Evolutionary conservation across 768 basidiomycete genomes (phyloP), one percentile per base, ranked within the genome.

Genomic region (Sistotremastrum suecicum): DNA sequence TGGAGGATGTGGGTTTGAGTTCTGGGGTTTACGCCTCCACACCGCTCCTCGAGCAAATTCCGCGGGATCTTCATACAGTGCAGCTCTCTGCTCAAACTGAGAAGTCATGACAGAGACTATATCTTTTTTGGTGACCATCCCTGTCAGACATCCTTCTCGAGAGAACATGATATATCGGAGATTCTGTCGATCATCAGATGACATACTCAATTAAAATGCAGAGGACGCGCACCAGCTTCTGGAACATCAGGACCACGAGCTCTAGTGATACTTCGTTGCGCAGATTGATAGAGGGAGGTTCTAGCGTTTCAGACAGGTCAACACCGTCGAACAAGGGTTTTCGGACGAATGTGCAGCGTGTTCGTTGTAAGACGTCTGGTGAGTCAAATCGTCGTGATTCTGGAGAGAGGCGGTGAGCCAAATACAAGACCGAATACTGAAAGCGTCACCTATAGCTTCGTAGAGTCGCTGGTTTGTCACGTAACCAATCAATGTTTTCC

Each of bases 221-320:
- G 3, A 34, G 29, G 36, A 6, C 11, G 42, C 60, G 43, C 37
- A 78, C 82, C 58, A 84, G 59, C 62, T 77, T 81, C 59, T 81
- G 81, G 64, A 83, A 83, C 72, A 80, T 79, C 53, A 66, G 73
- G 30, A 83, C 80, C 9, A 83, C 77, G 7, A 81, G 63, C 51
- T 83, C 80, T 55, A 77, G 70, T 2, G 82, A 79, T 8, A 80
- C 75, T 50, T 80, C 78, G 56, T 79, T 75, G 34, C 78, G 68
- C 45, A 84, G 64, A 48, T 80, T 75, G 42, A 83, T 64, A 1
- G 78, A 62, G 0, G 76, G 68, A 39, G 72, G 60, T 39, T 71
- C 69, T 20, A 69, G 51, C 12, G 65, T 49, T 0, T 54, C 36
- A 1, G 66, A 62, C 20, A 70, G 54, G 48, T 69, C 57, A 38